Evolutionary conservation across 768 basidiomycete species (phyloP), one percentile per base, ranked within the genome.

Genomic region (Mycena metata): DNA sequence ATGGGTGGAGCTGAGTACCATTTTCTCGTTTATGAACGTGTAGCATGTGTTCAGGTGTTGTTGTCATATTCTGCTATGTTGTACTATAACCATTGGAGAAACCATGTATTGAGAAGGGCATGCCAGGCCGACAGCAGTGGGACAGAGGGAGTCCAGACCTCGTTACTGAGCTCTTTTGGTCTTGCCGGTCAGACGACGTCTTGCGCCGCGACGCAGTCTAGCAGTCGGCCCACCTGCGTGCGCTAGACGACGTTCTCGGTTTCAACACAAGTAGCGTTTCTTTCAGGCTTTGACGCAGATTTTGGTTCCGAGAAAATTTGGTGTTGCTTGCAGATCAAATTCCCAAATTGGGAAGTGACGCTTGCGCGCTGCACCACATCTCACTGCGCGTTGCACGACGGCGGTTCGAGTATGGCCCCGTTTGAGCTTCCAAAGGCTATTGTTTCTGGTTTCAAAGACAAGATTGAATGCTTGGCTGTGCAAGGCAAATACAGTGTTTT

Each of bases 11-110:
- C 85, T 99, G 72, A 82, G 84, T 42, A 75, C 83, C 5, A 81
- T 99, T 59, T 99, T 99, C 80, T 90, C 92, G 35, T 92, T 90
- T 75, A 91, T 96, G 89, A 91, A 88, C 72, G 35, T 89, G 55
- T 91, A 75, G 79, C 15, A 12, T 61, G 21, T 30, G 6, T 30
- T 30, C 6, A 6, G 30, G 30, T 30, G 39, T 39, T 39, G 39
- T 9, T 10, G 39, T 10, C 11, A 10, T 39, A 10, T 39, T 39
- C 30, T 51, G 11, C 65, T 67, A 56, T 10, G 54, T 39, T 60
- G 47, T 66, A 43, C 39, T 49, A 47, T 69, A 66, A 66, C 64
- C 21, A 46, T 56, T 26, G 11, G 2, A 10, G 39, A 39, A 9
- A 2, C 39, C 15, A 39, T 39, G 39, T 39, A 39, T 39, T 39